Evolutionary conservation across 306 rosid genomes (phyloP), one percentile per base, ranked within the genome.

Genomic region (Begonia fuchsioides): DNA sequence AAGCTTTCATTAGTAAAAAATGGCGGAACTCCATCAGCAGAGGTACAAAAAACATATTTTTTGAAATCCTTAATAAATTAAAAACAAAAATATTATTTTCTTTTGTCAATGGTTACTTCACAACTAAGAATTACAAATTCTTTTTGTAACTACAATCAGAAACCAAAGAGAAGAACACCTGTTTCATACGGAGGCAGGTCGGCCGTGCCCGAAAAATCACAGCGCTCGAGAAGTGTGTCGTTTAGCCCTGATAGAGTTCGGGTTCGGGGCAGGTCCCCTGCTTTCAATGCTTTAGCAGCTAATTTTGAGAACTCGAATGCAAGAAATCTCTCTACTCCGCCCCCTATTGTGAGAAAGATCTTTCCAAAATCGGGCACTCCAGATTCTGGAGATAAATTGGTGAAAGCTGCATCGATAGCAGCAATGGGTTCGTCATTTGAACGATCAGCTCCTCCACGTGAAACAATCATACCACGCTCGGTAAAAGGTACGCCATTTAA

Each of bases 201-300:
- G 12, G 59, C 83, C 39, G 72, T 59, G 54, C 95, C 97, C 10
- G 96, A 85, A 14, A 79, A 86, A 60, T 67, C 94, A 38, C 96
- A 79, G 73, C 94, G 96, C 48, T 82, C 96, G 13, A 83, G 98
- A 56, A 92, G 98, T 68, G 76, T 92, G 79, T 92, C 94, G 39
- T 86, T 77, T 41, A 82, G 93, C 57, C 83, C 98, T 26, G 98
- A 92, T 40, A 93, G 93, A 54, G 86, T 68, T 35, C 95, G 98
- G 56, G 96, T 76, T 52, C 71, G 98, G 69, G 98, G 98, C 13
- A 80, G 98, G 62, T 92, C 98, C 67, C 98, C 98, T 40, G 96
- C 98, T 66, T 92, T 92, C 61, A 92, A 77, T 64, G 87, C 93
- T 17, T 53, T 92, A 53, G 96, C 98, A 61, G 94, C 98, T 65